Percentiles rank a stretch among this genome's conserved stretches.
Conservation (phyloP, 495 filamentous ascomycete genomes). For the Xylaria venustula region DNA sequence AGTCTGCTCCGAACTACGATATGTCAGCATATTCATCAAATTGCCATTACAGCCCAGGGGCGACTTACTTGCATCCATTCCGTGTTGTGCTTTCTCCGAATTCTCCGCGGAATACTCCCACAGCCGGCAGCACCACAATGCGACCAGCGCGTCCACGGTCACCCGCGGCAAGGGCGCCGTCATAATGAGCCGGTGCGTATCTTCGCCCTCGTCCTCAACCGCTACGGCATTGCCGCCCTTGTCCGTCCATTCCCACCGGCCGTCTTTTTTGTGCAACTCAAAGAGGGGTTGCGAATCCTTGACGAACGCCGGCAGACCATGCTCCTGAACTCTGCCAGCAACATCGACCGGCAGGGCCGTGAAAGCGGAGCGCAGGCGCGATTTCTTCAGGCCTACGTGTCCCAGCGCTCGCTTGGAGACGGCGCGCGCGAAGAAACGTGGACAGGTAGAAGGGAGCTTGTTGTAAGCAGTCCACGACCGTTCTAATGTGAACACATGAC, state of each 20-base stretch:
- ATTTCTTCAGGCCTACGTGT: constrained; percentile 7
- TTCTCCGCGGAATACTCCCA: constrained; percentile 12
- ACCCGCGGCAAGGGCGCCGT: constrained; percentile 1
- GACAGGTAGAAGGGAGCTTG: background rate
- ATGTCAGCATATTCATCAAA: background rate
- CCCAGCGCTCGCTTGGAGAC: constrained; percentile 6
- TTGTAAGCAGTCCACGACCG: background rate
- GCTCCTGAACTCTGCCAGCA: background rate
- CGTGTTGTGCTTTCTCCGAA: background rate
- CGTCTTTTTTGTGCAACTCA: constrained; percentile 1
- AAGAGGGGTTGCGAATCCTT: constrained; percentile 8
- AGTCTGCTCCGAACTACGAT: background rate
- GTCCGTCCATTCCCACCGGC: constrained; percentile 7
- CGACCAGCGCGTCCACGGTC: constrained; percentile 9
- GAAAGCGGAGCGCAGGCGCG: background rate
- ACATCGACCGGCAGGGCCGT: constrained; percentile 4
- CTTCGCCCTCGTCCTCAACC: constrained; percentile 8
- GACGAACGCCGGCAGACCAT: constrained; percentile 4
- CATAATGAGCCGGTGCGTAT: constrained; percentile 6
- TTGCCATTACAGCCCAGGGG: background rate
- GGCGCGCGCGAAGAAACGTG: constrained; percentile 2
- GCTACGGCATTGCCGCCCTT: constrained; percentile 4
- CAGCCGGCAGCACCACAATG: constrained; percentile 11
- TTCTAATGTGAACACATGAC: constrained; percentile 5
- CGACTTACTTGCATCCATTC: constrained; percentile 6